These are phyloP conservation scores for Boletus albobrunnescens DNA, from an alignment of 1,284 basidiomycete genomes.

Conservation along the genomic window DNA sequence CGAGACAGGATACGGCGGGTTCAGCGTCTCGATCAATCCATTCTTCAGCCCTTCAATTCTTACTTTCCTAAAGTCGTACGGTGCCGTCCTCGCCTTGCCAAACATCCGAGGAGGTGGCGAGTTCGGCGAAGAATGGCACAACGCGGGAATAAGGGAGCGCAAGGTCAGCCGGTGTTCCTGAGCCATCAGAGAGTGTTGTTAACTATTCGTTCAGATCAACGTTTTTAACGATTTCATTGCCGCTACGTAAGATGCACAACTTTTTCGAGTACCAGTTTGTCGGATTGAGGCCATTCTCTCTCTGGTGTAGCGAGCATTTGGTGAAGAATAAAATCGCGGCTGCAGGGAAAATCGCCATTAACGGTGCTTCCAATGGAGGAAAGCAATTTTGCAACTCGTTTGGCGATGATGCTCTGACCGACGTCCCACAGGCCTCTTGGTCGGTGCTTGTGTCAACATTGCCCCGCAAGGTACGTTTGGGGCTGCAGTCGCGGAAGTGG, in stretches of 20 bases:
- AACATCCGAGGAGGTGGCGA: conserved; percentile 83
- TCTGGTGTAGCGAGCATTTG: conserved; percentile 55
- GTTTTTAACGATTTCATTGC: conserved; percentile 81
- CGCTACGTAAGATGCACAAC: conserved; percentile 55
- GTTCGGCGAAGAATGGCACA: conserved; percentile 81
- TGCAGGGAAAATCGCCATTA: conserved; percentile 72
- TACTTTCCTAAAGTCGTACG: conserved; percentile 73
- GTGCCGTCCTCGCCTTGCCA: conserved; percentile 69
- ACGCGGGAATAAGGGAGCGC: conserved; percentile 63
- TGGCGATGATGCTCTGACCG: conserved; percentile 9
- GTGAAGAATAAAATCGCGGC: conserved; percentile 69
- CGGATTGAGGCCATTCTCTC: not conserved
- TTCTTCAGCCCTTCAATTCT: conserved; percentile 72
- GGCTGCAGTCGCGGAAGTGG: conserved; percentile 76
- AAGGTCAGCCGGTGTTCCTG: conserved; percentile 47
- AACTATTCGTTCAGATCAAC: conserved; percentile 47
- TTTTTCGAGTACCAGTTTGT: not conserved
- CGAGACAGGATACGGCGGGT: conserved; percentile 68
- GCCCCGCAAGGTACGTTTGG: conserved; percentile 77
- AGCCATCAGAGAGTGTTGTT: not conserved
- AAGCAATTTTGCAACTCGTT: conserved; percentile 15
- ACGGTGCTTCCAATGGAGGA: conserved; percentile 79
- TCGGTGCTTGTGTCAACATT: conserved; percentile 77
- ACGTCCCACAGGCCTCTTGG: conserved; percentile 55
- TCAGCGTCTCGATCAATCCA: conserved; percentile 69